phyloP scores from a whole-genome alignment of 23 red algal species.

The Porphyridium purpureum region DNA sequence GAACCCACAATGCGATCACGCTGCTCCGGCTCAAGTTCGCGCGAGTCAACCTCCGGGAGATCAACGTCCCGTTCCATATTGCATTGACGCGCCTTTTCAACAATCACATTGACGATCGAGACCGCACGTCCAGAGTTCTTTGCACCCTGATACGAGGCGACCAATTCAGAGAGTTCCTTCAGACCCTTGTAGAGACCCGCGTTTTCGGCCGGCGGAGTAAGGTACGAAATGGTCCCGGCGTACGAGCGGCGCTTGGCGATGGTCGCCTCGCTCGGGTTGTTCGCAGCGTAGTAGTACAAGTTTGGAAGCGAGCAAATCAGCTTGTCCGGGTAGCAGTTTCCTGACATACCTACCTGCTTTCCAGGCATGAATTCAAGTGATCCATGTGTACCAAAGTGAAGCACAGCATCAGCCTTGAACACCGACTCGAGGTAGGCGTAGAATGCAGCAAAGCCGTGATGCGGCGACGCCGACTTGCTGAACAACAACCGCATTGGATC shows the following conservation, averaged over 20 bases:
- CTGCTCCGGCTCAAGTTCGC: conserved; percentile 25
- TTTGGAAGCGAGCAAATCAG: conserved; percentile 83
- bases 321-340: conserved; percentile 82
- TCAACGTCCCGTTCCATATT: conserved; percentile 84
- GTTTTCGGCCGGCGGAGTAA: conserved; percentile 95
- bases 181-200: conserved; percentile 95
- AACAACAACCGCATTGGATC: conserved; percentile 98
- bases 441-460: conserved; percentile 94
- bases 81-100: conserved; percentile 64
- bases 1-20: conserved; percentile 69
- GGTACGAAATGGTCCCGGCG: conserved; percentile 92
- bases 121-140: conserved; percentile 48
- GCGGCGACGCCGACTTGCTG: conserved; percentile 87
- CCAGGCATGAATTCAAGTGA: conserved; percentile 99
- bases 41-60: conserved; percentile 36
- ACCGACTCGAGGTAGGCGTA: conserved; percentile 82
- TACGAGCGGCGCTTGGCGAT: conserved; percentile 98
- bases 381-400: conserved; percentile 99
- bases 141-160: conserved; percentile 76
- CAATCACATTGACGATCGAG: conserved; percentile 61
- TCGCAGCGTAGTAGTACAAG: conserved; percentile 99
- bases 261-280: conserved; percentile 96
- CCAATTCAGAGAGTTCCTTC: conserved; percentile 79
- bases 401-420: conserved; percentile 78
- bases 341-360: conserved; percentile 99